phyloP scores from a whole-genome alignment of 371 early-diverging fungal genomes.

The Mucor saturninus region DNA sequence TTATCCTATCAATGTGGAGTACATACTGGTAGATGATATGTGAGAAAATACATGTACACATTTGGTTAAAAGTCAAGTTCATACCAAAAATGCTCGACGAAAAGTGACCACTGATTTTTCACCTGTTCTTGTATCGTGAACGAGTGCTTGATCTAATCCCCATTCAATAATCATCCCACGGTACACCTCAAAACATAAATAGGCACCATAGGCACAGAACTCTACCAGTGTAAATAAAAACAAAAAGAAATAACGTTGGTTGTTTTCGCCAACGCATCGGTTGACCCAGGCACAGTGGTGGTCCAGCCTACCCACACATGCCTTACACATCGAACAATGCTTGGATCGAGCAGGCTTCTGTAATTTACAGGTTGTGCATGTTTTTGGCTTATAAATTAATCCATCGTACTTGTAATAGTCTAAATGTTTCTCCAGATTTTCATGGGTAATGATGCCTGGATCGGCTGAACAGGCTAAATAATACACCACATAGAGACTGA shows the following conservation, averaged over 20 bases:
- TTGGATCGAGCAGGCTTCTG: constrained; percentile 82
- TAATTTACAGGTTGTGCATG: constrained; percentile 70
- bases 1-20: constrained; percentile 60
- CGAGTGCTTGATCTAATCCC: constrained; percentile 53
- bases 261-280: constrained; percentile 76
- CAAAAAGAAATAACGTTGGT: constrained; percentile 71
- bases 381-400: constrained; percentile 63
- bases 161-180: constrained; percentile 54
- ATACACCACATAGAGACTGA: constrained; percentile 59
- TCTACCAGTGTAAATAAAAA: constrained; percentile 66
- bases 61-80: no score
- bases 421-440: constrained; percentile 59
- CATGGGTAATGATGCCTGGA: constrained; percentile 66
- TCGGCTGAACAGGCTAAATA: constrained; percentile 64
- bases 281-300: constrained; percentile 86
- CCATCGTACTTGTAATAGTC: constrained; percentile 65
- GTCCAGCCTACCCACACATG: constrained; percentile 71
- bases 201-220: constrained; percentile 71
- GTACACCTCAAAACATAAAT: constrained; percentile 62
- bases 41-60: neutral
- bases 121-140: constrained; percentile 42
- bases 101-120: constrained; percentile 38
- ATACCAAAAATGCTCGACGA: constrained; percentile 49
- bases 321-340: constrained; percentile 76
- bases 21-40: constrained; percentile 49